phyloP scores from a whole-genome alignment of 2,329 filamentous ascomycete species.

The Epichloe bromicola region DNA sequence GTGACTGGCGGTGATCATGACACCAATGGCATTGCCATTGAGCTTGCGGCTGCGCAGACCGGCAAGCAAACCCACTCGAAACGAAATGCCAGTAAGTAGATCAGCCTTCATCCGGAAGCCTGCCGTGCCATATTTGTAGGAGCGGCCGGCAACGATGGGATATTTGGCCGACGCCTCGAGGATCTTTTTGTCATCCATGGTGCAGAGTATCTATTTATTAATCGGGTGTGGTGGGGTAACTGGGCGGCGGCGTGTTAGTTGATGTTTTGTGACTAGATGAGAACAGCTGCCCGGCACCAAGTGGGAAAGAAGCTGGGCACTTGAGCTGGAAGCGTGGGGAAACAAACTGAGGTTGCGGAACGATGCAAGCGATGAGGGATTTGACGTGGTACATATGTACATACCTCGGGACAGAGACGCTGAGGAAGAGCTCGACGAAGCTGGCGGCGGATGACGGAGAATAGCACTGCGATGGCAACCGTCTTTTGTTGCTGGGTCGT shows the following conservation, averaged over 20 bases:
- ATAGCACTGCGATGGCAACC: background rate
- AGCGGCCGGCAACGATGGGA: conserved; percentile 40
- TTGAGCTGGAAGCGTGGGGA: background rate
- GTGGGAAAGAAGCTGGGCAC: background rate
- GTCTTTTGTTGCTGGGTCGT: background rate
- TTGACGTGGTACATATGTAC: background rate
- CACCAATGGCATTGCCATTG: conserved; percentile 79
- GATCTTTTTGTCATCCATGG: conserved; percentile 43
- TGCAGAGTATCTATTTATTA: conserved; percentile 2
- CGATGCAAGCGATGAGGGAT: background rate
- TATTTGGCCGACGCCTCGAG: conserved; percentile 49
- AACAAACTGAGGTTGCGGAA: background rate
- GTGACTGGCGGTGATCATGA: conserved; percentile 93
- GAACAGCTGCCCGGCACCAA: background rate
- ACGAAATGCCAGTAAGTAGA: conserved; percentile 82
- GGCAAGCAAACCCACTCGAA: conserved; percentile 81
- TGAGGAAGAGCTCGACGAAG: background rate
- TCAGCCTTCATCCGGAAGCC: conserved; percentile 60
- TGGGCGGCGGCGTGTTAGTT: background rate
- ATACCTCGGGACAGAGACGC: background rate
- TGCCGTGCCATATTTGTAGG: conserved; percentile 54
- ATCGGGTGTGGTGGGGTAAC: background rate
- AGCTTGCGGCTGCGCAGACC: conserved; percentile 82
- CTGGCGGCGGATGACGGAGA: background rate
- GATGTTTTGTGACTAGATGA: background rate